Evolutionary conservation across 805 yeast species (phyloP), one percentile per base, ranked within the genome.

Genomic region (Nakazawaea populi): DNA sequence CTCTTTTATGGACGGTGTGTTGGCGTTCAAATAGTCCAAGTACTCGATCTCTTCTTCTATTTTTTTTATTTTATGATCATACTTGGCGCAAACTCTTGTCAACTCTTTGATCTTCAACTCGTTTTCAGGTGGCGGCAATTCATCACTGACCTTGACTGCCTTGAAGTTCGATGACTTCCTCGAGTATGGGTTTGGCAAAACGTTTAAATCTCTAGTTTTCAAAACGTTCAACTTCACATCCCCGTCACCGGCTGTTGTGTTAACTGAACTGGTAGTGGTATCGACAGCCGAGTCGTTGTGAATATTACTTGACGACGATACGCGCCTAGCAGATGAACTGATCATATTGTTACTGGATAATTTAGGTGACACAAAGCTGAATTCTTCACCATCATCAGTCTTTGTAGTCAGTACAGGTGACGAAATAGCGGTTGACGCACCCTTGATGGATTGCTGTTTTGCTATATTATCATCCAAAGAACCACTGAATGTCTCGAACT

Each of bases 401-500:
- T 36, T 37, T 42, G 47, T n/a, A 18, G 29, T 18, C 24, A 28
- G n/a, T 10, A 38, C 14, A 18, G 48, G 48, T 3, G 48, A 46
- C 9, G 43, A 24, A 14, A 32, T 24, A n/a, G 43, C 32, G 12
- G 42, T 45, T 6, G 48, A 37, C 6, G 48, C 10, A 5, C 14
- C 48, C 28, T 36, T 37, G 6, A 45, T 37, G 7, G 41, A 11
- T 30, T 47, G 24, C 11, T 49, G 30, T 27, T 51, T 54, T 40
- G 58, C 62, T 4, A 64, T 66, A 52, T 57, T 57, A 40, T 64
- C 66, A 10, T 58, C 52, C 28, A 63, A 49, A 1, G 69, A 65
- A 3, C 70, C 70, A 49, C 50, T 60, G 54, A 66, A 66, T 1
- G 60, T 59, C 43, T 66, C 70, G 54, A 54, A 66, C 44, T 66